phyloP scores from a whole-genome alignment of 495 filamentous ascomycete species.

The Hyaloscypha hepaticicola region DNA sequence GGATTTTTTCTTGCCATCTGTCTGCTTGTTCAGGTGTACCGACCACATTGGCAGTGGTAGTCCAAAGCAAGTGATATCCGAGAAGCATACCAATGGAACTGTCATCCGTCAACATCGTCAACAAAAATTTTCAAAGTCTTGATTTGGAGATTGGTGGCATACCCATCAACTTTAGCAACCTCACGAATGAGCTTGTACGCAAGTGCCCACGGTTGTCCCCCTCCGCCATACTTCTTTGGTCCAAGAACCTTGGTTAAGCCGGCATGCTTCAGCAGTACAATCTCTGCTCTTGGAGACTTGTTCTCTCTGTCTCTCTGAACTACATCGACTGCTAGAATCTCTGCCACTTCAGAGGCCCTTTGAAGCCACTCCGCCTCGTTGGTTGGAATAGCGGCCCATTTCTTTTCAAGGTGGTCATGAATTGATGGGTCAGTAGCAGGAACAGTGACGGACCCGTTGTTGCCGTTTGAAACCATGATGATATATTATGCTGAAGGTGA shows the following conservation, averaged over 20 bases:
- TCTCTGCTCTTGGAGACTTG: conserved; percentile 55
- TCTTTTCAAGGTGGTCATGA: no score
- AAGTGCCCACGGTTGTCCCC: conserved; percentile 54
- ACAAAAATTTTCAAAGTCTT: no score
- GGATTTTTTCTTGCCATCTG: conserved; percentile 50
- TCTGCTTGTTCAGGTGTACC: conserved; percentile 55
- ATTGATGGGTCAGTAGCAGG: no score
- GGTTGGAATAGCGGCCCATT: no score
- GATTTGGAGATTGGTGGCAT: no score
- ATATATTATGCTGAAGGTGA: no score
- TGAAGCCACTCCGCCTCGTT: no score
- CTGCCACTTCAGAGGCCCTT: conserved; percentile 52
- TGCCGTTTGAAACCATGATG: no score
- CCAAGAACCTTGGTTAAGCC: conserved; percentile 56
- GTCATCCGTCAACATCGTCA: no score
- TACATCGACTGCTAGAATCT: conserved; percentile 52
- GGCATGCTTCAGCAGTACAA: conserved; percentile 55
- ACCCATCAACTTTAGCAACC: conserved; percentile 60
- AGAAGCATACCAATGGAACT: conserved; percentile 60
- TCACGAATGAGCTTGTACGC: conserved; percentile 58
- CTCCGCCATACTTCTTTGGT: conserved; percentile 54
- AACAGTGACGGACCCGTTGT: no score
- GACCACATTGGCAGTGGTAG: conserved; percentile 53
- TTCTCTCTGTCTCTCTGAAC: conserved; percentile 53
- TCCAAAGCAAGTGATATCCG: conserved; percentile 63